Evolutionary conservation across 2,329 filamentous ascomycete species (phyloP).

Genomic region (Pseudogymnoascus sp.): DNA sequence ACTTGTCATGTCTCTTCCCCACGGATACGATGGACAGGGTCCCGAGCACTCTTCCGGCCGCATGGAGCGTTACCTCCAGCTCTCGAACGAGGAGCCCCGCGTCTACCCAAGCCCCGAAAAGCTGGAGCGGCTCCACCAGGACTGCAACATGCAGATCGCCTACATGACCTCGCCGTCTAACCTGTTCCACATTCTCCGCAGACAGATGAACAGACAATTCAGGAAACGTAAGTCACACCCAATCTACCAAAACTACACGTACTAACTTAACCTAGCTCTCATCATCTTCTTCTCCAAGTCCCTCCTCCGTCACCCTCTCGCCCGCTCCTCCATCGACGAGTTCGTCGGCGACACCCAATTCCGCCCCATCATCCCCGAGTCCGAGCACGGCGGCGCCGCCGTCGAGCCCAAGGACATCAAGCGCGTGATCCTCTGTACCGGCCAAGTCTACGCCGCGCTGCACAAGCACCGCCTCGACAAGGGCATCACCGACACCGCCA

Average conservation of each 20-base stretch:
- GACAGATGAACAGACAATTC: slow-evolving; percentile 99
- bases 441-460: slow-evolving; percentile 87
- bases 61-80: slow-evolving; percentile 93
- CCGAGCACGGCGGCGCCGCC: slow-evolving; percentile 72
- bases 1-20: slow-evolving; percentile 89
- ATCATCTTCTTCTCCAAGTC: slow-evolving; percentile 98
- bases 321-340: slow-evolving; percentile 82
- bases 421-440: slow-evolving; percentile 87
- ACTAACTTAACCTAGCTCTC: slow-evolving; percentile 52
- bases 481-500: slow-evolving; percentile 80
- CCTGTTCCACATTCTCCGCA: slow-evolving; percentile 89
- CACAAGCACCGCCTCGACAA: slow-evolving; percentile 85
- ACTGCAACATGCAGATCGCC: slow-evolving; percentile 98
- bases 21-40: slow-evolving; percentile 97
- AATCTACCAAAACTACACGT: slow-evolving; percentile 8
- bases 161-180: slow-evolving; percentile 97
- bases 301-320: slow-evolving; percentile 85
- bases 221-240: slow-evolving; percentile 72
- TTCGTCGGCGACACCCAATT: slow-evolving; percentile 90
- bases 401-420: slow-evolving; percentile 79
- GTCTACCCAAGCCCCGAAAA: slow-evolving; percentile 84
- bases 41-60: slow-evolving; percentile 97
- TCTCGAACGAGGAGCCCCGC: slow-evolving; percentile 94
- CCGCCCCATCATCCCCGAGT: slow-evolving; percentile 91
- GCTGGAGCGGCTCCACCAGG: slow-evolving; percentile 94